phyloP scores from a whole-genome alignment of 1,284 basidiomycete species.

The Ceratobasidium sp. region DNA sequence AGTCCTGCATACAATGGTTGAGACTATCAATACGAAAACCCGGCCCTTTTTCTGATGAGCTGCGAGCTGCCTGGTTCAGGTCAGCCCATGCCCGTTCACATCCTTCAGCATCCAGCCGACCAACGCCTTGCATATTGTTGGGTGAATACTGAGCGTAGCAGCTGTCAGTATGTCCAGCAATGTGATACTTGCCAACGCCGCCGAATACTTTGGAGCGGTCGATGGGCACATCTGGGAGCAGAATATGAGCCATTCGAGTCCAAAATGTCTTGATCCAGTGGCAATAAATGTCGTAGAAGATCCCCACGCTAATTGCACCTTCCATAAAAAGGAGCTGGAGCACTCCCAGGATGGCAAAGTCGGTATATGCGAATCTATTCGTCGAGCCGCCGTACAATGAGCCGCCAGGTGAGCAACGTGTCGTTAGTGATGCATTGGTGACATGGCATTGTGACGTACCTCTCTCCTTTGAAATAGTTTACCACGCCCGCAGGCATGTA shows the following conservation, averaged over 20 bases:
- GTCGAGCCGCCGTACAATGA: no score
- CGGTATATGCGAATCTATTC: slow-evolving; percentile 17
- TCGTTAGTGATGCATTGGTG: no score
- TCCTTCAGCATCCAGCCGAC: slow-evolving; percentile 5
- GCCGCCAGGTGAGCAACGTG: no score
- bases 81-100: slow-evolving; percentile 11
- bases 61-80: slow-evolving; percentile 5
- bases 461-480: slow-evolving; percentile 2
- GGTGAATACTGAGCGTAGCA: slow-evolving; percentile 2
- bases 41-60: slow-evolving; percentile 20
- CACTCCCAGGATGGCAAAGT: neutral
- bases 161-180: slow-evolving; percentile 8
- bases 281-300: slow-evolving; percentile 17
- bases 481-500: slow-evolving; percentile 3
- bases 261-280: slow-evolving; percentile 6
- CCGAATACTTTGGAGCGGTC: neutral
- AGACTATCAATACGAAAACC: neutral
- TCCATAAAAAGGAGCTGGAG: neutral
- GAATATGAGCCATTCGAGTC: neutral
- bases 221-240: neutral
- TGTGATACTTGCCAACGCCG: neutral
- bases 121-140: neutral
- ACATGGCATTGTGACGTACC: no score
- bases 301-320: neutral
- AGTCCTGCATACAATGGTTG: slow-evolving; percentile 8